Evolutionary conservation across 768 basidiomycete species (phyloP).

Genomic region (Leccinum truebloodii): DNA sequence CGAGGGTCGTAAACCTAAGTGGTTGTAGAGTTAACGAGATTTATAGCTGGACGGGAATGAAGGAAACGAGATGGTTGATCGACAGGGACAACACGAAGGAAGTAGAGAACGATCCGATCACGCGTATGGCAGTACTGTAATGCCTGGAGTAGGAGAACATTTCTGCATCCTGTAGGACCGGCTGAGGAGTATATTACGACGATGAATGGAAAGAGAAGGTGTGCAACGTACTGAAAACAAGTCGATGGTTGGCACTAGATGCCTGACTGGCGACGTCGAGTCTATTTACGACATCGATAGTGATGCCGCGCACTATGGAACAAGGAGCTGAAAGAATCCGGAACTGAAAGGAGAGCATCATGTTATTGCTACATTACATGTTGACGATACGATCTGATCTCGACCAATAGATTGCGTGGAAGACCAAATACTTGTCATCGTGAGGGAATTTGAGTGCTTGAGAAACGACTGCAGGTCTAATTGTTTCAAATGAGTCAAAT

Average conservation of each 20-base stretch:
- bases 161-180: constrained; percentile 76
- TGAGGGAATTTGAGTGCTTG: constrained; percentile 47
- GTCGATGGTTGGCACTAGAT: constrained; percentile 52
- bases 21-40: constrained; percentile 74
- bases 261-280: constrained; percentile 51
- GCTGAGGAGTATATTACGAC: constrained; percentile 40
- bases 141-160: constrained; percentile 75
- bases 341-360: constrained; percentile 44
- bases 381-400: constrained; percentile 46
- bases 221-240: constrained; percentile 62
- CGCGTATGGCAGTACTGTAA: constrained; percentile 63
- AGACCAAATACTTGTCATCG: constrained; percentile 61
- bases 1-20: constrained; percentile 72
- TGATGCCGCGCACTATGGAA: constrained; percentile 70
- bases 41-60: constrained; percentile 40
- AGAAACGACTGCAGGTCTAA: constrained; percentile 38
- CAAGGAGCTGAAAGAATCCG: constrained; percentile 69
- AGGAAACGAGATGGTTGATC: background rate
- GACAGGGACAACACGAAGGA: constrained; percentile 48
- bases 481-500: constrained; percentile 21
- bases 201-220: background rate
- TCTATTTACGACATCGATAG: constrained; percentile 52
- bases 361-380: background rate
- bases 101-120: constrained; percentile 82
- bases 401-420: constrained; percentile 66